A percentile compares a stretch with the other conserved stretches of the same genome.
Conservation (phyloP, 768 basidiomycete species). For the Termitomyces sp. region DNA sequence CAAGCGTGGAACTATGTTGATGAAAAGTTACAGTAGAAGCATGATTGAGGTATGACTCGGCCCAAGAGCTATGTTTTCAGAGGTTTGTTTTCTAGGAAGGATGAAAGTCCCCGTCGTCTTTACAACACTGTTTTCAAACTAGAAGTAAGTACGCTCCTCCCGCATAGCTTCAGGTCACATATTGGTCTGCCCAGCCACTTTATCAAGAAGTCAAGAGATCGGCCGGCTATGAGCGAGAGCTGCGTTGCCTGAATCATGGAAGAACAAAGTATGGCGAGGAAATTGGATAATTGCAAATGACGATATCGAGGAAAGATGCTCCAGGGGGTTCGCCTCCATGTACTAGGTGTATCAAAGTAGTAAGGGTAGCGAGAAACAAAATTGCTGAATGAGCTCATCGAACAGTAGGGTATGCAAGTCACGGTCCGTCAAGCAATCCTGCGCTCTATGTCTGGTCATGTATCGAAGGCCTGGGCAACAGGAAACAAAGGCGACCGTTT, state of each 20-base stretch:
- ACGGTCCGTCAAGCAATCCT: too few relatives aligned
- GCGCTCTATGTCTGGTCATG: too few relatives aligned
- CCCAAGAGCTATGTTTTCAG: conserved; percentile 24
- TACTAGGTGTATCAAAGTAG: conserved; percentile 28
- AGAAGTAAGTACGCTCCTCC: conserved; percentile 52
- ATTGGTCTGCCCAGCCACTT: conserved; percentile 41
- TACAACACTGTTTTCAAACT: conserved; percentile 43
- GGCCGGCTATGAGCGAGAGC: conserved; percentile 40
- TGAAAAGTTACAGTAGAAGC: conserved; percentile 37
- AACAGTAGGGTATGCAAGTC: too few relatives aligned
- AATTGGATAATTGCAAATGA: conserved; percentile 15
- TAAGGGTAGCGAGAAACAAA: too few relatives aligned
- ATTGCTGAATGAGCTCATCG: too few relatives aligned
- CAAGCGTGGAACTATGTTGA: too few relatives aligned
- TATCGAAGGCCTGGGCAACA: too few relatives aligned
- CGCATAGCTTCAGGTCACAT: conserved; percentile 57
- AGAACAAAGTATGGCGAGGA: conserved; percentile 36
- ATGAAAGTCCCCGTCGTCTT: conserved; percentile 42
- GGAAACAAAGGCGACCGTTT: too few relatives aligned
- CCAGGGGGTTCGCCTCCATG: conserved; percentile 19
- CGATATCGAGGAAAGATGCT: conserved; percentile 16
- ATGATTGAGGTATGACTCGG: conserved; percentile 55
- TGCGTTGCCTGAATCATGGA: conserved; percentile 34
- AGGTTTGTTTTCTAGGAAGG: background rate
- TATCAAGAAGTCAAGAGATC: conserved; percentile 38